A percentile compares a stretch with the other conserved stretches of the same genome.
Evolutionary conservation across 2,329 filamentous ascomycete genomes (phyloP).

Genomic region (Truncatella angustata): DNA sequence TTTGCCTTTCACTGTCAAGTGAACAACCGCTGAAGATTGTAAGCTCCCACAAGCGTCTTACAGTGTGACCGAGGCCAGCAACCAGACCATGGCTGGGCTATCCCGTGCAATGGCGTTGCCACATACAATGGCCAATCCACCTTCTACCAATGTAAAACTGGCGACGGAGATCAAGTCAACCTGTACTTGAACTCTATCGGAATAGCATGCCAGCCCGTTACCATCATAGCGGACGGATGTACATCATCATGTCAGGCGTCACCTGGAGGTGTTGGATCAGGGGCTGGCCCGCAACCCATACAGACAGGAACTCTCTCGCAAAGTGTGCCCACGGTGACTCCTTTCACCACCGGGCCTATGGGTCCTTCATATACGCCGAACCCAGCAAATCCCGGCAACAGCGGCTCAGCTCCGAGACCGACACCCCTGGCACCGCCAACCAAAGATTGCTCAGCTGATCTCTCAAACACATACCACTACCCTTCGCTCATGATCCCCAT

Average conservation of each 20-base stretch:
- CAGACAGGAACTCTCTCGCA: neutral
- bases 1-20: neutral
- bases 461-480: conserved; percentile 15
- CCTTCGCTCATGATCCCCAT: conserved; percentile 47
- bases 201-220: conserved; percentile 47
- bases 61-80: conserved; percentile 57
- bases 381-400: neutral
- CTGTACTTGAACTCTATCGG: conserved; percentile 45
- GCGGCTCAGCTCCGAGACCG: neutral
- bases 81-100: conserved; percentile 53
- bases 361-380: neutral
- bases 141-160: conserved; percentile 63
- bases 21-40: conserved; percentile 14
- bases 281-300: conserved; percentile 2
- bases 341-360: conserved; percentile 4
- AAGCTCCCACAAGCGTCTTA: conserved; percentile 55
- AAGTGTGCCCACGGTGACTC: conserved; percentile 2
- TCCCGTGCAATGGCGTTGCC: conserved; percentile 51
- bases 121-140: conserved; percentile 46
- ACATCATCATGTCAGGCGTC: conserved; percentile 9
- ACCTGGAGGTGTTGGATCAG: neutral
- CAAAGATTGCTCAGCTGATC: conserved; percentile 5
- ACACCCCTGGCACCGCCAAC: conserved; percentile 1
- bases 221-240: conserved; percentile 40
- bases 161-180: conserved; percentile 52